Evolutionary conservation across 306 rosid genomes (phyloP).

Genomic region (Prunus fruticosa): DNA sequence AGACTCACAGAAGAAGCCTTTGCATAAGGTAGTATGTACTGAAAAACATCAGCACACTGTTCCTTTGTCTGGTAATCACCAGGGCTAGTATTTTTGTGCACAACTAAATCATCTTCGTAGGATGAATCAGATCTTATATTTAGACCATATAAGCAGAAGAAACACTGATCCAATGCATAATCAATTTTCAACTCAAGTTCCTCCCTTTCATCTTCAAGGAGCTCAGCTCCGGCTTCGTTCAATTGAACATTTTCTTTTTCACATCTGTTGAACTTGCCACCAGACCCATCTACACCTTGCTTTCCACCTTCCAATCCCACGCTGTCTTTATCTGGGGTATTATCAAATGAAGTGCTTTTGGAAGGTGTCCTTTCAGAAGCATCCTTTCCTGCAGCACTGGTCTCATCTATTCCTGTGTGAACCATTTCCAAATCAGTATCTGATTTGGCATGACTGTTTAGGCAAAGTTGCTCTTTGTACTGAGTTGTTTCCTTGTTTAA

Average conservation of each 20-base stretch:
- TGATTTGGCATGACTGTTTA: slow-evolving; percentile 41
- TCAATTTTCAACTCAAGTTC: slow-evolving; percentile 87
- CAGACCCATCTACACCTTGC: slow-evolving; percentile 44
- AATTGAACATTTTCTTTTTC: slow-evolving; percentile 48
- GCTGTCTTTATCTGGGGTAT: slow-evolving; percentile 40
- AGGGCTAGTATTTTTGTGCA: slow-evolving; percentile 91
- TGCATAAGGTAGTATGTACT: slow-evolving; percentile 91
- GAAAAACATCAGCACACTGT: slow-evolving; percentile 96
- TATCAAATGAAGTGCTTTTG: slow-evolving; percentile 35
- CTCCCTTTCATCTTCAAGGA: slow-evolving; percentile 83
- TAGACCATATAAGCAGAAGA: slow-evolving; percentile 91
- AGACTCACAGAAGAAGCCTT: slow-evolving; percentile 92
- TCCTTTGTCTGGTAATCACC: slow-evolving; percentile 96
- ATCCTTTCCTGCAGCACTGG: slow-evolving; percentile 38
- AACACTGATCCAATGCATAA: slow-evolving; percentile 86
- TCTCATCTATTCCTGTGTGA: slow-evolving; percentile 42
- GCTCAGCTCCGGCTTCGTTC: slow-evolving; percentile 53
- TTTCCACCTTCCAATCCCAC: slow-evolving; percentile 45
- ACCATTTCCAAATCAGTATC: slow-evolving; percentile 46
- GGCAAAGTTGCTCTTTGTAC: slow-evolving; percentile 45
- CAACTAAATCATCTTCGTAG: slow-evolving; percentile 82
- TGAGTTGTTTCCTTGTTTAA: slow-evolving; percentile 48
- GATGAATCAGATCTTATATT: slow-evolving; percentile 87
- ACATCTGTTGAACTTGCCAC: slow-evolving; percentile 32
- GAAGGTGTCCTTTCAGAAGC: slow-evolving; percentile 41